These are phyloP conservation scores for Hypericum perforatum DNA, from an alignment of 345 rosid species.

Conservation along the genomic window DNA sequence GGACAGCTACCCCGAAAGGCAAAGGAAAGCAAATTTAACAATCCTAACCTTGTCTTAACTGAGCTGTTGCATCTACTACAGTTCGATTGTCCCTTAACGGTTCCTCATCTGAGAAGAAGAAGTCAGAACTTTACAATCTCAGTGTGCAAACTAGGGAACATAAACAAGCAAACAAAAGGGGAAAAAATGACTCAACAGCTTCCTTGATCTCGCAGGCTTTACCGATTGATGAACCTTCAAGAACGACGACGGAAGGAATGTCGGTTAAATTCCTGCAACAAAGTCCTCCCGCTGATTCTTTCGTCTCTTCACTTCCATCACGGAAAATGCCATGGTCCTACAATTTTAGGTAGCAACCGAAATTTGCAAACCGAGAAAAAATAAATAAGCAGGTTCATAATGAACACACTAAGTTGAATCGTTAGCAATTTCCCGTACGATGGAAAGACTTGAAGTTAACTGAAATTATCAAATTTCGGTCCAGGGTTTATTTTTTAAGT, in stretches of 20 bases:
- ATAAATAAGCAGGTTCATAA: not conserved
- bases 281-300: constrained; percentile 58
- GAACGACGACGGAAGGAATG: constrained; percentile 89
- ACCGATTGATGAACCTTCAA: constrained; percentile 79
- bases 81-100: constrained; percentile 60
- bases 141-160: constrained; percentile 4
- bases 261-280: constrained; percentile 71
- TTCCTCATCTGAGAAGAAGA: constrained; percentile 40
- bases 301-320: constrained; percentile 49
- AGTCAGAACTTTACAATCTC: constrained; percentile 7
- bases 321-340: constrained; percentile 78
- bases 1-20: not conserved
- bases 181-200: not conserved
- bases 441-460: not conserved
- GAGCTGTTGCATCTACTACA: constrained; percentile 83
- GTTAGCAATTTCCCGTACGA: not conserved
- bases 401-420: too few relatives aligned
- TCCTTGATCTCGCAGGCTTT: constrained; percentile 1
- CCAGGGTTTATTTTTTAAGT: not conserved
- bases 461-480: not conserved
- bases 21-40: constrained; percentile 6
- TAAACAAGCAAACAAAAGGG: not conserved
- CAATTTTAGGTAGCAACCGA: constrained; percentile 10
- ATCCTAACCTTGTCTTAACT: constrained; percentile 54
- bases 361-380: constrained; percentile 2